Evolutionary conservation across 2,329 filamentous ascomycete genomes (phyloP).

Genomic region (Stachybotrys chlorohalonatus): DNA sequence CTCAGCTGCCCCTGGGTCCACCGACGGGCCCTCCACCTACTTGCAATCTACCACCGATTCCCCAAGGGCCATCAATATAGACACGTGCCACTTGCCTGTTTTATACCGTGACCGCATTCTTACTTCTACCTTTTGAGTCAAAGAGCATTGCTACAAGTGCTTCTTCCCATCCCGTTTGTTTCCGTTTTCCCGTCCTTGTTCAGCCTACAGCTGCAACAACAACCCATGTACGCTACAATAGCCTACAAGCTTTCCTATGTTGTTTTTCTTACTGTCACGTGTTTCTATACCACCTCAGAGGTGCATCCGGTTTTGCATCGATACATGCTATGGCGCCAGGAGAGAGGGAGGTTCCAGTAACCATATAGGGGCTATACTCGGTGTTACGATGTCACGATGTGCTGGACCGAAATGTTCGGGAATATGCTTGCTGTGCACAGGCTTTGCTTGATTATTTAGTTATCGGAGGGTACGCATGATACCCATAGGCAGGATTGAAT

Average conservation of each 20-base stretch:
- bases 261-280: background rate
- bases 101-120: constrained; percentile 3
- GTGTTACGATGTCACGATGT: background rate
- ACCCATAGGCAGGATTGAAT: background rate
- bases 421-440: background rate
- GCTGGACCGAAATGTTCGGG: background rate
- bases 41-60: constrained; percentile 45
- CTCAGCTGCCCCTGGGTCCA: constrained; percentile 39
- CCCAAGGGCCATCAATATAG: constrained; percentile 13
- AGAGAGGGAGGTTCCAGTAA: background rate
- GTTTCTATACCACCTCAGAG: background rate
- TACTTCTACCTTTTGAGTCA: background rate
- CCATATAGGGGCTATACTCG: background rate
- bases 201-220: background rate
- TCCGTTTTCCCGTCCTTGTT: too few relatives aligned
- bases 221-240: background rate
- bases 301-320: background rate
- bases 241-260: background rate
- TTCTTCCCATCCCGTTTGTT: background rate
- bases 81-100: background rate
- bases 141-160: background rate
- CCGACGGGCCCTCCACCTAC: constrained; percentile 46
- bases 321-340: background rate
- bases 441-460: background rate
- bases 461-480: background rate